These are phyloP conservation scores for Kurtzmaniella natalensis DNA, from an alignment of 1,139 yeast genomes.

Conservation along the genomic window DNA sequence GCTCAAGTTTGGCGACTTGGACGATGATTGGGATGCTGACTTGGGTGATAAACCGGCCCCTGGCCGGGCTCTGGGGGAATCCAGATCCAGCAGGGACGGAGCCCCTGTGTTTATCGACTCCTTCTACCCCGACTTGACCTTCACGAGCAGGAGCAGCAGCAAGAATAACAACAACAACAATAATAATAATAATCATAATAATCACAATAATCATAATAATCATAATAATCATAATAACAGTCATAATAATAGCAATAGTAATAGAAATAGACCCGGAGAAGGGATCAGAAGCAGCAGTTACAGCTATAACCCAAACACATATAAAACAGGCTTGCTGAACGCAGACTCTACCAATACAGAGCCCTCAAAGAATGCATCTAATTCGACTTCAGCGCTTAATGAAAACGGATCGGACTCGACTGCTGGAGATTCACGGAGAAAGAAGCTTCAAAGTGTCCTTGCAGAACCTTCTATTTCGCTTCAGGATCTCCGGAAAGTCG, in stretches of 20 bases:
- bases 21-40: constrained; percentile 92
- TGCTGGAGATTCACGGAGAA: constrained; percentile 3
- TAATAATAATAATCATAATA: neutral
- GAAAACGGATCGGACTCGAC: constrained; percentile 40
- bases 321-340: no score
- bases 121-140: constrained; percentile 34
- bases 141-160: constrained; percentile 8
- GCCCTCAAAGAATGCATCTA: neutral
- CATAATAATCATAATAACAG: neutral
- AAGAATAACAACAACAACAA: neutral
- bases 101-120: constrained; percentile 23
- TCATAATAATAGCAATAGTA: neutral
- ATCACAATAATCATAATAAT: neutral
- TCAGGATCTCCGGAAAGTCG: constrained; percentile 64
- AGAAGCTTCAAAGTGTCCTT: constrained; percentile 3
- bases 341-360: no score
- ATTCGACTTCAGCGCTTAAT: neutral
- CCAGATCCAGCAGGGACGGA: neutral
- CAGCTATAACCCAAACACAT: no score
- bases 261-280: no score
- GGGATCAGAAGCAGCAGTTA: no score
- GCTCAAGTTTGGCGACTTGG: constrained; percentile 52
- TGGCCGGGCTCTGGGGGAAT: neutral
- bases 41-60: constrained; percentile 44
- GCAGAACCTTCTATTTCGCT: constrained; percentile 10